Evolutionary conservation across 371 early-diverging fungal genomes (phyloP).

Genomic region (Smittium mucronatum): DNA sequence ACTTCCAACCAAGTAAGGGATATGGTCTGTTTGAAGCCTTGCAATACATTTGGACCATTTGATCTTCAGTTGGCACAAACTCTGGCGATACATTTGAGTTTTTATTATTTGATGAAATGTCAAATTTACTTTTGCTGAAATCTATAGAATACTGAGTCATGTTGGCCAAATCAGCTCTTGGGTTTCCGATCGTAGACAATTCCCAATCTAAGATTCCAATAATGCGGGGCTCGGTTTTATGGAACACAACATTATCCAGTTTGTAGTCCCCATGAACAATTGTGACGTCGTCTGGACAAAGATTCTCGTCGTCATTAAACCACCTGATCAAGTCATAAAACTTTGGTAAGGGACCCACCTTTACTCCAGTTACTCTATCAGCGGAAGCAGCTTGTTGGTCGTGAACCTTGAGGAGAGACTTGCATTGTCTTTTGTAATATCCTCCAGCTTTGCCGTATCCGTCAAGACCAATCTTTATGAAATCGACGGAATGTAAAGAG

Average conservation of each 20-base stretch:
- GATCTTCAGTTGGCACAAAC: slow-evolving; percentile 32
- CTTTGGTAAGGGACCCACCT: slow-evolving; percentile 53
- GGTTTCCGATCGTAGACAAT: slow-evolving; percentile 86
- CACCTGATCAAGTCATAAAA: slow-evolving; percentile 56
- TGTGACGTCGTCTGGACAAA: slow-evolving; percentile 55
- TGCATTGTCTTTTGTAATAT: slow-evolving; percentile 74
- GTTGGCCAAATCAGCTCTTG: slow-evolving; percentile 79
- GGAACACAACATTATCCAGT: slow-evolving; percentile 64
- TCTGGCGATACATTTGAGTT: neutral
- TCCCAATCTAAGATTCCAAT: slow-evolving; percentile 95
- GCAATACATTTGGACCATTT: slow-evolving; percentile 24
- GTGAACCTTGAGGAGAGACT: slow-evolving; percentile 51
- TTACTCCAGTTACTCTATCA: slow-evolving; percentile 37
- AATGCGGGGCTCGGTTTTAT: slow-evolving; percentile 59
- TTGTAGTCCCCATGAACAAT: slow-evolving; percentile 89
- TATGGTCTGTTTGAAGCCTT: slow-evolving; percentile 15
- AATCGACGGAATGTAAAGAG: slow-evolving; percentile 61
- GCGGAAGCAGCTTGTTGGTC: slow-evolving; percentile 48
- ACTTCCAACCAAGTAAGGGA: slow-evolving; percentile 25
- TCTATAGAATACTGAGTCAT: slow-evolving; percentile 59
- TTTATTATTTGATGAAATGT: neutral
- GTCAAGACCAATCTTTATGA: slow-evolving; percentile 48
- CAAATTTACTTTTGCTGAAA: neutral
- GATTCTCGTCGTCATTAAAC: slow-evolving; percentile 44
- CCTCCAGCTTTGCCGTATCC: slow-evolving; percentile 49